Base-by-base conservation (phyloP, 2,329 filamentous ascomycete genomes). In the Bipolaris zeicola region DNA sequence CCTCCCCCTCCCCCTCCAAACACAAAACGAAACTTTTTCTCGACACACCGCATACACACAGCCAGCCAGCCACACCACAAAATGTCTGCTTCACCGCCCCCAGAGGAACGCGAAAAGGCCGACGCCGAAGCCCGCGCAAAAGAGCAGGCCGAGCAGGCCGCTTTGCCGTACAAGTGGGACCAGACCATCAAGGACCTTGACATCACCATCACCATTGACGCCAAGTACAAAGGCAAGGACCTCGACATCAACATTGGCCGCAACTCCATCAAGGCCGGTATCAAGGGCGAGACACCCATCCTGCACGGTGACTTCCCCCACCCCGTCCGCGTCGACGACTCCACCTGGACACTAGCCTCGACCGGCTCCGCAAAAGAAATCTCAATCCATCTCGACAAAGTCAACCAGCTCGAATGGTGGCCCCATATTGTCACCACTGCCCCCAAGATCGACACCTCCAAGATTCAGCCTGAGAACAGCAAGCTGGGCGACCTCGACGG, bases 331-430 rank as follows among this genome's bases (percentile, higher is more conserved):
- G 83, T 89, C 63, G 93, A 96, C 76, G 95, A 99, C 69, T 94
- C 89, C 51, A 96, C 94, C 57, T 99, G 95, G 95, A 97, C 94
- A 2, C 86, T 99, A 45, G 85, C 90, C 56, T 82, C 89, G 18
- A 86, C 87, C 46, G 77, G 87, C 1, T 78, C 75, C 22, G 81
- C 80, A 66, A 90, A 96, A 79, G 89, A 92, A 73, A 85, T 97
- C 65, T 86, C 89, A 73, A 86, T 98, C 66, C 92, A 96, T 78
- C 89, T 99, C 50, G 92, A 97, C 82, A 99, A 99, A 80, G 79
- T 86, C 65, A 96, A 97, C 83, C 95, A 97, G 83, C 90, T 96
- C 87, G 91, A 97, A 79, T 99, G 95, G 95, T 99, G 95, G 95
- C 80, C 91, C 31, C 92, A 98, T 79, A 91, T 98, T 37, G 85